Evolutionary conservation across 176 grass and related monocot species (phyloP), one percentile per base, ranked within the genome.

Genomic region (Carex scoparia): DNA sequence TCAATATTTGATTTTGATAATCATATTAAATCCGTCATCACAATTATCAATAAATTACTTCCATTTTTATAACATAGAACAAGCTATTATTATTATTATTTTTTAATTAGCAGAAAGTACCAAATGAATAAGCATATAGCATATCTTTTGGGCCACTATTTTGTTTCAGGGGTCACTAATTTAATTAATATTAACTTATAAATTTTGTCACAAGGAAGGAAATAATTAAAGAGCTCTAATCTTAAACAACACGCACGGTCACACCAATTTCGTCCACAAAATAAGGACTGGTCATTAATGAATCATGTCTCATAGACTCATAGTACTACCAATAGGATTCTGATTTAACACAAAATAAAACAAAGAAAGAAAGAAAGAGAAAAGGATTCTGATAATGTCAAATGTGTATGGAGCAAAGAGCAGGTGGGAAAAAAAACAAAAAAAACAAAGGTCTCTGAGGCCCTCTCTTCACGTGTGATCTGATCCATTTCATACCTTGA

Each of bases 401-500:
- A 2, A 38, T 44, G 44, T 51, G 9, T 10, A 51, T 51, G 58
- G 19, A 63, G 61, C 19, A 28, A 7, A 16, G 61, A 63, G 61
- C 61, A 63, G 19, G 61, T 63, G n/a, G 19, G n/a, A 7, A 63
- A 28, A 23, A 23, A 23, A 23, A 23, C 23, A 23, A 23, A 23
- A 23, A 23, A 23, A 28, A 28, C 19, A 1, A 28, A 63, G 61
- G 19, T n/a, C 61, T 23, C 19, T 63, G 18, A 30, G 5, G 61
- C 61, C 61, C 18, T 57, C 49, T 32, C 74, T 78, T 78, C 74
- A 78, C 74, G 74, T 78, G 74, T 57, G 44, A 78, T 78, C 74
- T 57, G 74, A 51, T 78, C 74, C 70, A 51, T 53, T 51, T 73
- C 69, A 51, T 51, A 23, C 44, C 74, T 78, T 78, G 51, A 33